Conservation (phyloP, 495 filamentous ascomycete genomes). For the Penicillium taxi region DNA sequence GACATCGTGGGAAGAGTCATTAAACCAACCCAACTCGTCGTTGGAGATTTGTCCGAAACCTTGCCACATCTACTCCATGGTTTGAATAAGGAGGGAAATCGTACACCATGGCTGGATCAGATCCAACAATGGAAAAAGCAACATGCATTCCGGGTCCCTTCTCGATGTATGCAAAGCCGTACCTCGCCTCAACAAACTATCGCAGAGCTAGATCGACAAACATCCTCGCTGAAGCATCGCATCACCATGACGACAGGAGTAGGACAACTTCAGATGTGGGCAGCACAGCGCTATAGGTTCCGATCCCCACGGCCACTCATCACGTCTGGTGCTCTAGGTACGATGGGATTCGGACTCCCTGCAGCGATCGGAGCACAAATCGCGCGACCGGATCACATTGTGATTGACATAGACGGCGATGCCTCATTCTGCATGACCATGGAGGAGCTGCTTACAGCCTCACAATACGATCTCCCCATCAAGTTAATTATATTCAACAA, state of each 20-base stretch:
- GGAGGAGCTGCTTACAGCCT: constrained; percentile 80
- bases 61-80: constrained; percentile 64
- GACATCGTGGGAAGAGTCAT: constrained; percentile 61
- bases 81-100: constrained; percentile 50
- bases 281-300: constrained; percentile 91
- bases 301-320: constrained; percentile 77
- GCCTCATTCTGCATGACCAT: constrained; percentile 97
- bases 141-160: constrained; percentile 52
- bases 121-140: constrained; percentile 83
- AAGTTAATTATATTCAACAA: constrained; percentile 93
- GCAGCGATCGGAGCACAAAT: constrained; percentile 93
- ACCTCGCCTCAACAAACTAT: constrained; percentile 90
- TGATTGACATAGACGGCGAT: constrained; percentile 93
- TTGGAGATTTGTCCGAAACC: constrained; percentile 57
- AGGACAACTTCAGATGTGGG: constrained; percentile 97
- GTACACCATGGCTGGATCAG: constrained; percentile 80
- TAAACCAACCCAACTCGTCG: constrained; percentile 51
- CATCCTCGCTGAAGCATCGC: constrained; percentile 61
- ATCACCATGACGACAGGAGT: constrained; percentile 88
- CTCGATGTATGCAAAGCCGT: constrained; percentile 38
- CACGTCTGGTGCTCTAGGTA: constrained; percentile 86
- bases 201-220: constrained; percentile 68
- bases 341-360: constrained; percentile 92
- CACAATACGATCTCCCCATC: constrained; percentile 86
- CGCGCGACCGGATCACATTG: constrained; percentile 72